phyloP scores from a whole-genome alignment of 805 yeast genomes.

The Pichia exigua region DNA sequence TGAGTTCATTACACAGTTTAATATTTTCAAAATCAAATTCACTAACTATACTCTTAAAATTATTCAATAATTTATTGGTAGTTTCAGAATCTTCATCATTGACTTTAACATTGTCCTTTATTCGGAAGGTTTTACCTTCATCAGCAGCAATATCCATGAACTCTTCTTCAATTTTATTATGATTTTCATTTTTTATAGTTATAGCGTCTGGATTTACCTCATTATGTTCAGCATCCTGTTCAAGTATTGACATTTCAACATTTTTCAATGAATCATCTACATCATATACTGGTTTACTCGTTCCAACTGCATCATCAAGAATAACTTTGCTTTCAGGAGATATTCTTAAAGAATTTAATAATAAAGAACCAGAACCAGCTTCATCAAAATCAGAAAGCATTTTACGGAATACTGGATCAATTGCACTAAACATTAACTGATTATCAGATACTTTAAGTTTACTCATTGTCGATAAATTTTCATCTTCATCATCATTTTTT shows the following conservation, averaged over 20 bases:
- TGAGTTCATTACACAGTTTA: slow-evolving; percentile 5
- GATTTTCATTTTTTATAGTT: neutral
- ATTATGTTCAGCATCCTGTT: neutral
- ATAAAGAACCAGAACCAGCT: slow-evolving; percentile 69
- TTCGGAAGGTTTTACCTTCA: neutral
- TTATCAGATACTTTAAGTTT: slow-evolving; percentile 2
- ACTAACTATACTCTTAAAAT: neutral
- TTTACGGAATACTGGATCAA: slow-evolving; percentile 70
- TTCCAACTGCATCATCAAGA: slow-evolving; percentile 46
- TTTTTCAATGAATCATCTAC: neutral
- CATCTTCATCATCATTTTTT: slow-evolving; percentile 26
- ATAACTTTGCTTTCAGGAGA: slow-evolving; percentile 50
- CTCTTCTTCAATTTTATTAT: neutral
- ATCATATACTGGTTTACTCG: neutral
- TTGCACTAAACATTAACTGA: slow-evolving; percentile 15
- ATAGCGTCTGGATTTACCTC: neutral
- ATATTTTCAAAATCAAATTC: neutral
- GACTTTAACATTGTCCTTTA: neutral
- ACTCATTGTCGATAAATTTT: neutral
- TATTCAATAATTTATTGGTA: neutral
- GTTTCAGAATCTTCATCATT: neutral
- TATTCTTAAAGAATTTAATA: slow-evolving; percentile 51
- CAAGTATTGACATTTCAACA: neutral
- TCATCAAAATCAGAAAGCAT: slow-evolving; percentile 75
- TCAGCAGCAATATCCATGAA: neutral